Conservation (phyloP, 2,329 filamentous ascomycete genomes). For the Trichoderma sp. region DNA sequence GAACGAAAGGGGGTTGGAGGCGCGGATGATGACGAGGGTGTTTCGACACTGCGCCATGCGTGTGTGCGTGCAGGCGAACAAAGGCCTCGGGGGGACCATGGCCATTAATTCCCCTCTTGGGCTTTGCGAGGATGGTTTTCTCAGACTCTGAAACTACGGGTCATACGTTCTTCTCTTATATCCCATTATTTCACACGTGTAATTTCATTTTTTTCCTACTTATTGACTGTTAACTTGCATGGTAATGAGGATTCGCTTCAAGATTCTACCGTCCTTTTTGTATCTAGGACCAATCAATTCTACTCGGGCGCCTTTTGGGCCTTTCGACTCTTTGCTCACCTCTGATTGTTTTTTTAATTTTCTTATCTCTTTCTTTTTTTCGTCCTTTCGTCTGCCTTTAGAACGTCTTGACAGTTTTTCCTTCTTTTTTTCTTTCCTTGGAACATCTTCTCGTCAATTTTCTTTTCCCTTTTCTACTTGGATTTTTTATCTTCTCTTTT, state of each 20-base stretch:
- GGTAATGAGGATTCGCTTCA: constrained; percentile 20
- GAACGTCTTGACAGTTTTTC: background rate
- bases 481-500: background rate
- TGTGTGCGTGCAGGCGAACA: constrained; percentile 20
- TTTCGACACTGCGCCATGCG: constrained; percentile 19
- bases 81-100: background rate
- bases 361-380: background rate
- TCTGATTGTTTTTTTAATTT: background rate
- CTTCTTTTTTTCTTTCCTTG: background rate
- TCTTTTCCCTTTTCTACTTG: background rate
- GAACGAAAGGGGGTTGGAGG: background rate
- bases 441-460: background rate
- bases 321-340: background rate
- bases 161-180: constrained; percentile 25
- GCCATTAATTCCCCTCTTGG: constrained; percentile 10
- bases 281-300: constrained; percentile 18
- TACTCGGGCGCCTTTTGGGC: background rate
- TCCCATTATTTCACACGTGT: constrained; percentile 27
- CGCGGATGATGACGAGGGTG: constrained; percentile 2
- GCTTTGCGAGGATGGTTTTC: constrained; percentile 17
- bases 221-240: constrained; percentile 23
- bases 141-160: constrained; percentile 17
- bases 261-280: constrained; percentile 15
- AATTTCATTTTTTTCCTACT: constrained; percentile 26
- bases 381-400: background rate